Evolutionary conservation across 2,329 filamentous ascomycete genomes (phyloP).

Genomic region (Scortechinia acanthostroma): DNA sequence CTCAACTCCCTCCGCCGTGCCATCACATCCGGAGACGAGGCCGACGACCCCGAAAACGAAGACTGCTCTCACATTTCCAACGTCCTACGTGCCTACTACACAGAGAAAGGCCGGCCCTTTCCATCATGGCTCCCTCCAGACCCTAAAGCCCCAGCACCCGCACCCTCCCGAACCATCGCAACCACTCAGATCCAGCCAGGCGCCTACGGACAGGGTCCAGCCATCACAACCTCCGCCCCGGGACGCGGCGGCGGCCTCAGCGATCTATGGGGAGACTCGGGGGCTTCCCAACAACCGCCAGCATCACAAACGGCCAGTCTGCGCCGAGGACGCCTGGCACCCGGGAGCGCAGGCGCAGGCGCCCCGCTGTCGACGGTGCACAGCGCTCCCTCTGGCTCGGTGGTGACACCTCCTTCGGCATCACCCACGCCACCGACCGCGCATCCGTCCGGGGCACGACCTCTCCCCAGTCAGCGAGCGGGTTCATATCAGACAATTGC

Average conservation of each 20-base stretch:
- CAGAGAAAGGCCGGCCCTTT: constrained; percentile 74
- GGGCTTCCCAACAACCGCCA: not conserved
- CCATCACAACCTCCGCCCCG: not conserved
- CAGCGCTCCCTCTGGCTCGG: not conserved
- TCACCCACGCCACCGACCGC: not conserved
- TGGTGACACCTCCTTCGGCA: not conserved
- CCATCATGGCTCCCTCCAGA: constrained; percentile 85
- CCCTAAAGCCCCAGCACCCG: constrained; percentile 56
- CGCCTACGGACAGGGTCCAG: not conserved
- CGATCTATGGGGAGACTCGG: not conserved
- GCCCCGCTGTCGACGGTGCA: not conserved
- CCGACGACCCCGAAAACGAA: constrained; percentile 76
- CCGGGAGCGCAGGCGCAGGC: not conserved
- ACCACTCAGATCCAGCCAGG: not conserved
- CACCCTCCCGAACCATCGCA: not conserved
- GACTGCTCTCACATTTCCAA: constrained; percentile 76
- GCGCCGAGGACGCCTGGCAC: not conserved
- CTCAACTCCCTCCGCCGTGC: constrained; percentile 63
- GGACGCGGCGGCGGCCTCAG: not conserved
- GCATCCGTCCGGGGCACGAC: not conserved
- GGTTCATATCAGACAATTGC: not conserved
- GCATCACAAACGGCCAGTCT: not conserved
- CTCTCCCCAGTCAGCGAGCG: not conserved
- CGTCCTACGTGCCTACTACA: constrained; percentile 86
- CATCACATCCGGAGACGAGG: constrained; percentile 57